Conservation (phyloP, 2,329 filamentous ascomycete species). For the Dothideomycetes sp. region DNA sequence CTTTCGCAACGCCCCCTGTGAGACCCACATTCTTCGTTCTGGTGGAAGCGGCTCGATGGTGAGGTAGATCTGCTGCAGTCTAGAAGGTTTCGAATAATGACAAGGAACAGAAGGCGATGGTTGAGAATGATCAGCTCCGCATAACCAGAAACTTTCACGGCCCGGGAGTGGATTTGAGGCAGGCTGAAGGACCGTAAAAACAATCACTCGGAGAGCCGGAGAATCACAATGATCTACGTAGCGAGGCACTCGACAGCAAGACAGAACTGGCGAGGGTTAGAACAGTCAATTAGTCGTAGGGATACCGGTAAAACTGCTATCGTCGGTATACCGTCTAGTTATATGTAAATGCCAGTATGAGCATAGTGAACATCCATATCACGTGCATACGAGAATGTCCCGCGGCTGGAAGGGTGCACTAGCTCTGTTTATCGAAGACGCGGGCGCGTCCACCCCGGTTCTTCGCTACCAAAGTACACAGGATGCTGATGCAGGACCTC, state of each 20-base stretch:
- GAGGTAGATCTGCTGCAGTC: conserved; percentile 7
- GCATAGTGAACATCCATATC: no score
- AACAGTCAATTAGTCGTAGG: no score
- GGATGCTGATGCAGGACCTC: neutral
- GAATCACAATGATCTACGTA: no score
- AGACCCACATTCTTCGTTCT: conserved; percentile 9
- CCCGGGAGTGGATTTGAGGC: conserved; percentile 5
- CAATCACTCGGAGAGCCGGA: no score
- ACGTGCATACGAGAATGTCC: neutral
- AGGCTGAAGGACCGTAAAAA: no score
- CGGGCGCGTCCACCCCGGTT: neutral
- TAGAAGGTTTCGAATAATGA: no score
- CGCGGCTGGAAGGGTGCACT: neutral
- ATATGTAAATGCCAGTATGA: neutral
- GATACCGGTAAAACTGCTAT: no score
- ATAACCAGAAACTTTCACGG: conserved; percentile 5
- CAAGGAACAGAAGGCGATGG: no score
- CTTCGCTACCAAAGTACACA: neutral
- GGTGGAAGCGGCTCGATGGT: conserved; percentile 3
- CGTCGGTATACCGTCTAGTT: neutral
- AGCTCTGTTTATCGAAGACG: neutral
- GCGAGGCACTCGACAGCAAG: no score
- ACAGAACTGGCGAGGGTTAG: no score
- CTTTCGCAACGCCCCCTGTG: conserved; percentile 2
- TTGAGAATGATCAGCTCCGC: conserved; percentile 5